phyloP scores from a whole-genome alignment of 148 eudicot species.

The Gaultheria prostrata region DNA sequence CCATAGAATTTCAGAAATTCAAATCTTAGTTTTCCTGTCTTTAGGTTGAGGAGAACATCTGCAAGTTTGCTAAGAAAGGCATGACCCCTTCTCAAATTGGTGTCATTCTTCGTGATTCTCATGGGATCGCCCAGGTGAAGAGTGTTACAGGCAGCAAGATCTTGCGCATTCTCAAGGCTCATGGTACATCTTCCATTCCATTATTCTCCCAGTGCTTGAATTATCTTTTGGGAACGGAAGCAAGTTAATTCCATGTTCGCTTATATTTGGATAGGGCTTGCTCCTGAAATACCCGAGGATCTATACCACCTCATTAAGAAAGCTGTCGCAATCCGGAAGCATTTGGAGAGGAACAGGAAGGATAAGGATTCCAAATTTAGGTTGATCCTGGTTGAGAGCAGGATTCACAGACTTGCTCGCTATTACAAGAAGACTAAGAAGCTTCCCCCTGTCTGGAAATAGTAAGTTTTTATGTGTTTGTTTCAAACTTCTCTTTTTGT shows the following conservation, averaged over 20 bases:
- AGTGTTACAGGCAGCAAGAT: slow-evolving; percentile 34
- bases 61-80: slow-evolving; percentile 35
- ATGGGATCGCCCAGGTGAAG: slow-evolving; percentile 36
- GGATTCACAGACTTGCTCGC: slow-evolving; percentile 41
- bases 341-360: slow-evolving; percentile 47
- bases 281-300: slow-evolving; percentile 44
- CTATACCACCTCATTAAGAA: slow-evolving; percentile 43
- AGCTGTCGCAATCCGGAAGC: slow-evolving; percentile 43
- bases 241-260: not conserved
- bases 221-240: not conserved
- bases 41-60: slow-evolving; percentile 37
- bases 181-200: slow-evolving; percentile 19
- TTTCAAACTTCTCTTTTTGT: not conserved
- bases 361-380: slow-evolving; percentile 46
- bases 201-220: not conserved
- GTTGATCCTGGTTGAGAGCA: slow-evolving; percentile 43
- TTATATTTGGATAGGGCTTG: slow-evolving; percentile 25
- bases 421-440: slow-evolving; percentile 50
- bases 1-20: not conserved
- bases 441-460: slow-evolving; percentile 50
- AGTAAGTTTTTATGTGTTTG: slow-evolving; percentile 23
- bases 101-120: slow-evolving; percentile 39
- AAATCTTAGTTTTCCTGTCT: not conserved
- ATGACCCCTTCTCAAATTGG: slow-evolving; percentile 37
- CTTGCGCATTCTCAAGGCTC: slow-evolving; percentile 43